Conservation (phyloP, 148 eudicot species). For the Polygonum maritimum region DNA sequence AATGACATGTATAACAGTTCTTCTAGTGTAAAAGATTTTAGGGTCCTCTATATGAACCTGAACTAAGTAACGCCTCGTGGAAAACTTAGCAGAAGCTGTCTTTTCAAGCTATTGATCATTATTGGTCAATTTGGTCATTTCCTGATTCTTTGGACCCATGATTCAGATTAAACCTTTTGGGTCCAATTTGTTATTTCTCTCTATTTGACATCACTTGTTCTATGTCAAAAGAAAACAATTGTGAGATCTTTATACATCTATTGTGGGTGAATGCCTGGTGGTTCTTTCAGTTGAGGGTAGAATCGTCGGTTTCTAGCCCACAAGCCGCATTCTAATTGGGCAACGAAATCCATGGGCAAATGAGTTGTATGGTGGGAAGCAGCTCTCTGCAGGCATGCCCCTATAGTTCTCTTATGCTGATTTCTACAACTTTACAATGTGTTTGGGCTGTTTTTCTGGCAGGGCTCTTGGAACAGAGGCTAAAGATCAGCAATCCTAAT, state of each 20-base stretch:
- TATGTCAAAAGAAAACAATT: background rate
- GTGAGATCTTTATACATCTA: background rate
- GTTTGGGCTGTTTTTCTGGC: background rate
- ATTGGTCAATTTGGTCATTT: background rate
- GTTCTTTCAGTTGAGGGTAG: constrained; percentile 55
- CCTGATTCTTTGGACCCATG: background rate
- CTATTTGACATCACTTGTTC: background rate
- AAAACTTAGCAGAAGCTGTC: background rate
- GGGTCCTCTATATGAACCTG: too few relatives aligned
- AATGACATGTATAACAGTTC: background rate
- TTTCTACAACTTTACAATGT: background rate
- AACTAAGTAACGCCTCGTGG: background rate
- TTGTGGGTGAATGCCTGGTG: constrained; percentile 34
- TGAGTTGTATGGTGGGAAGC: constrained; percentile 61
- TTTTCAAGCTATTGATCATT: background rate
- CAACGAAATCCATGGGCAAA: constrained; percentile 67
- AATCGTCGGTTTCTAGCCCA: constrained; percentile 76
- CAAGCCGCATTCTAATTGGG: constrained; percentile 70
- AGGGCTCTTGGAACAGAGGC: constrained; percentile 63
- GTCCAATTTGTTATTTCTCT: background rate
- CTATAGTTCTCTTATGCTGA: background rate
- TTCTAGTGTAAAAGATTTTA: background rate
- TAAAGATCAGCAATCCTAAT: constrained; percentile 39
- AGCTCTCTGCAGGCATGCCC: constrained; percentile 56
- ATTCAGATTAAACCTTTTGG: background rate